phyloP scores from a whole-genome alignment of 75 land plant species.

The Ceratopteris richardii region DNA sequence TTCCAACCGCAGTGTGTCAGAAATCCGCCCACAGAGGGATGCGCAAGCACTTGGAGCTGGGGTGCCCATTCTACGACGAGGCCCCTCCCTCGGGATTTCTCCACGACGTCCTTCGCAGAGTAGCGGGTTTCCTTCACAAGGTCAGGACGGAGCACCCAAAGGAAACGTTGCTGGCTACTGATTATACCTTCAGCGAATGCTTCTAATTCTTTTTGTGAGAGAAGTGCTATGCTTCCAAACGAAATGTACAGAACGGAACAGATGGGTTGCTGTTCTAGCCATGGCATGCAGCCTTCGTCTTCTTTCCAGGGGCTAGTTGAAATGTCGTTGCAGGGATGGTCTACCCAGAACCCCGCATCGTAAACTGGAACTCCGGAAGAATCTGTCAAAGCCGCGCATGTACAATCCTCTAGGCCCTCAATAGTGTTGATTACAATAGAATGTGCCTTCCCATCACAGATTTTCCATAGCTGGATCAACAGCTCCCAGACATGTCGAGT shows the following conservation, averaged over 20 bases:
- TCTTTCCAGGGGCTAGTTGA: slow-evolving; percentile 14
- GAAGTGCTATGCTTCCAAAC: slow-evolving; percentile 10
- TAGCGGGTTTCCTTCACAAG: slow-evolving; percentile 7
- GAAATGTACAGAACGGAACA: slow-evolving; percentile 14
- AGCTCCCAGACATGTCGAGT: too few relatives aligned
- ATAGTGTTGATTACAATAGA: too few relatives aligned
- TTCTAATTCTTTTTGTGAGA: slow-evolving; percentile 1
- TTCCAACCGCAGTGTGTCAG: slow-evolving; percentile 25
- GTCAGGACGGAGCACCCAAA: slow-evolving; percentile 21
- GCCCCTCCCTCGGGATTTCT: slow-evolving; percentile 18
- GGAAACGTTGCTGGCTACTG: slow-evolving; percentile 12
- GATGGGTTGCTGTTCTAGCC: slow-evolving; percentile 11
- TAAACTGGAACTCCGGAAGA: too few relatives aligned
- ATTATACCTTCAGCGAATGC: slow-evolving; percentile 13
- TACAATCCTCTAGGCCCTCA: too few relatives aligned
- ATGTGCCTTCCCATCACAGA: too few relatives aligned
- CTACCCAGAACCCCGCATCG: too few relatives aligned
- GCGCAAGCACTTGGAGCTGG: slow-evolving; percentile 19
- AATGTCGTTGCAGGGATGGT: too few relatives aligned
- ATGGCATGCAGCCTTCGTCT: slow-evolving; percentile 8
- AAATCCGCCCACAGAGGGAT: slow-evolving; percentile 20
- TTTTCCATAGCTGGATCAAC: too few relatives aligned
- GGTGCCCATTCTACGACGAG: slow-evolving; percentile 29
- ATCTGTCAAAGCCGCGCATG: too few relatives aligned
- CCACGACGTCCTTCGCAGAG: background rate